phyloP scores from a whole-genome alignment of 345 rosid species.

The Ceriops decandra region DNA sequence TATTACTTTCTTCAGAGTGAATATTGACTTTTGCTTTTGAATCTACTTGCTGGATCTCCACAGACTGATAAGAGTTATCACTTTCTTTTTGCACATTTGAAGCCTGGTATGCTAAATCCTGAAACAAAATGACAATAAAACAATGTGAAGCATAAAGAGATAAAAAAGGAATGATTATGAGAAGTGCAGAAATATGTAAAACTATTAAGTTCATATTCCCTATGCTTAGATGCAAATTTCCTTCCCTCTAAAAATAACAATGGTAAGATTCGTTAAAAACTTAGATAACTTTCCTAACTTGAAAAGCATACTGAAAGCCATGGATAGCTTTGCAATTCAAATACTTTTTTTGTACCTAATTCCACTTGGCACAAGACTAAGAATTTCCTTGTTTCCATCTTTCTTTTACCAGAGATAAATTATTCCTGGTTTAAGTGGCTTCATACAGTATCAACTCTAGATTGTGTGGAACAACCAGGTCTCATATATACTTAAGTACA shows the following conservation, averaged over 20 bases:
- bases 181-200: background rate
- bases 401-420: background rate
- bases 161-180: no score
- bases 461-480: background rate
- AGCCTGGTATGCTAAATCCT: constrained; percentile 34
- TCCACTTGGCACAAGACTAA: background rate
- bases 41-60: constrained; percentile 36
- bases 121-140: constrained; percentile 13
- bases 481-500: background rate
- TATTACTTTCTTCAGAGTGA: constrained; percentile 33
- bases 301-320: no score
- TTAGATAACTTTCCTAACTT: no score
- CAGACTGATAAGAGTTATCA: constrained; percentile 30
- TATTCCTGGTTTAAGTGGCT: background rate
- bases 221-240: background rate
- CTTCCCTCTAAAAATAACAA: background rate
- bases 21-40: constrained; percentile 33
- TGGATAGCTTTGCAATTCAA: background rate
- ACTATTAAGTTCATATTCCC: background rate
- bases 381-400: background rate
- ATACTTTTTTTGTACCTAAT: background rate
- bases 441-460: background rate
- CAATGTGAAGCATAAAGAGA: background rate
- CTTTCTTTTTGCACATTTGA: constrained; percentile 39
- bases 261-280: no score